A percentile compares a stretch with the other conserved stretches of the same genome.
Conservation (phyloP, 2,329 filamentous ascomycete species). For the Paecilomyces sp. region DNA sequence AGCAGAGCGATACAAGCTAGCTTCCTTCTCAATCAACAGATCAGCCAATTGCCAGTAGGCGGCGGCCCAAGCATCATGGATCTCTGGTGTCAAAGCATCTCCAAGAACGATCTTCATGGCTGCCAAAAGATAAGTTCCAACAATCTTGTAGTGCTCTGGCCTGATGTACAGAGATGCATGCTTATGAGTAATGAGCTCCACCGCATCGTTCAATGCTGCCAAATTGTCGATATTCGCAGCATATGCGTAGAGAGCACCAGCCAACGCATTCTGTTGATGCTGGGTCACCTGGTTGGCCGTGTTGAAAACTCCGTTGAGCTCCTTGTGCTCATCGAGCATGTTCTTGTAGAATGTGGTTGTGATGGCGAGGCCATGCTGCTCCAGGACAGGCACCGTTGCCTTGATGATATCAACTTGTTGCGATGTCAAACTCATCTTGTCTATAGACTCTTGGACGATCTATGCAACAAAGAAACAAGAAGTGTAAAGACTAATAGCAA, state of each 20-base stretch:
- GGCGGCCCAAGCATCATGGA: conserved; percentile 60
- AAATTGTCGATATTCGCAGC: conserved; percentile 66
- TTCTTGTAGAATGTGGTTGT: conserved; percentile 66
- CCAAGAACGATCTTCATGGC: conserved; percentile 63
- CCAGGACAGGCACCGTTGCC: conserved; percentile 62
- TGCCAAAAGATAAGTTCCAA: conserved; percentile 61
- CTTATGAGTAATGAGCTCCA: conserved; percentile 69
- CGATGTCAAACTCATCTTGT: conserved; percentile 45
- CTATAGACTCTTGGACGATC: neutral
- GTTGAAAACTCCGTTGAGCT: conserved; percentile 55
- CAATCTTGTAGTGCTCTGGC: conserved; percentile 63
- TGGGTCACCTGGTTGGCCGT: conserved; percentile 60
- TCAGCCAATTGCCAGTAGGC: conserved; percentile 67
- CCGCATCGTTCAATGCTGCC: conserved; percentile 47
- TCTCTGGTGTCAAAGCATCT: conserved; percentile 56
- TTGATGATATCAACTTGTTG: conserved; percentile 60
- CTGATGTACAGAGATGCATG: conserved; percentile 64
- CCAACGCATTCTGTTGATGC: conserved; percentile 63
- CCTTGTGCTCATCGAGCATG: conserved; percentile 52
- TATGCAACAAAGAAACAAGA: neutral
- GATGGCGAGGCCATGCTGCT: conserved; percentile 60
- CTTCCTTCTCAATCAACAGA: conserved; percentile 60
- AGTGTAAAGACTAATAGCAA: neutral
- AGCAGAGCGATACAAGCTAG: conserved; percentile 46
- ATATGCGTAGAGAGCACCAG: conserved; percentile 62